Conservation (phyloP, 352 stramenopile genomes). For the Pythium monospermum region DNA sequence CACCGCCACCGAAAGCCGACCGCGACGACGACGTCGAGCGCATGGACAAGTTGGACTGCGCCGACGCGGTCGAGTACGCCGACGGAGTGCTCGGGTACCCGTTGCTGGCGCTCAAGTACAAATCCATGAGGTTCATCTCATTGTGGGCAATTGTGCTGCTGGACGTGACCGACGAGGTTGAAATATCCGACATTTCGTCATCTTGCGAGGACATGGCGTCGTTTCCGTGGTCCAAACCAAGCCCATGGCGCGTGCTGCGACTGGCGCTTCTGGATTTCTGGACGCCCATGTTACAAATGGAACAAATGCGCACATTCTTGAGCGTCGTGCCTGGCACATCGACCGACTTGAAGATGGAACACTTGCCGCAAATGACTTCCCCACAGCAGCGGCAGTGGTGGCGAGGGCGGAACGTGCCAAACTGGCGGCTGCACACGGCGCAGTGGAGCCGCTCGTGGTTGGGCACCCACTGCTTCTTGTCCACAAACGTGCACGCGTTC, state of each 20-base stretch:
- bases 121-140: constrained; percentile 82
- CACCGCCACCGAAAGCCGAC: constrained; percentile 42
- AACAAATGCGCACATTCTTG: constrained; percentile 83
- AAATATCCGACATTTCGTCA: constrained; percentile 73
- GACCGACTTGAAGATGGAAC: constrained; percentile 74
- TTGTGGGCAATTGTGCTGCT: constrained; percentile 77
- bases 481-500: constrained; percentile 80
- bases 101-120: constrained; percentile 63
- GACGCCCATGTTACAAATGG: constrained; percentile 82
- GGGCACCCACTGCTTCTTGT: constrained; percentile 77
- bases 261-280: constrained; percentile 34
- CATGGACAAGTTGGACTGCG: constrained; percentile 74
- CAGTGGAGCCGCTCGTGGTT: constrained; percentile 70
- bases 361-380: constrained; percentile 88
- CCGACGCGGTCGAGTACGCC: constrained; percentile 71
- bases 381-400: constrained; percentile 85
- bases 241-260: constrained; percentile 9
- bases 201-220: too few species aligned
- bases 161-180: constrained; percentile 71
- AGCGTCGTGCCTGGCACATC: constrained; percentile 77
- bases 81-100: constrained; percentile 56
- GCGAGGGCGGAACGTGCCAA: constrained; percentile 73
- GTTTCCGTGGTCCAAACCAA: constrained; percentile 10
- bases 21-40: constrained; percentile 64
- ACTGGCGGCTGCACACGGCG: constrained; percentile 64